Percentiles rank a stretch among this genome's conserved stretches.
Conservation (phyloP, 2,329 filamentous ascomycete genomes). For the Dothideomycetes sp. region DNA sequence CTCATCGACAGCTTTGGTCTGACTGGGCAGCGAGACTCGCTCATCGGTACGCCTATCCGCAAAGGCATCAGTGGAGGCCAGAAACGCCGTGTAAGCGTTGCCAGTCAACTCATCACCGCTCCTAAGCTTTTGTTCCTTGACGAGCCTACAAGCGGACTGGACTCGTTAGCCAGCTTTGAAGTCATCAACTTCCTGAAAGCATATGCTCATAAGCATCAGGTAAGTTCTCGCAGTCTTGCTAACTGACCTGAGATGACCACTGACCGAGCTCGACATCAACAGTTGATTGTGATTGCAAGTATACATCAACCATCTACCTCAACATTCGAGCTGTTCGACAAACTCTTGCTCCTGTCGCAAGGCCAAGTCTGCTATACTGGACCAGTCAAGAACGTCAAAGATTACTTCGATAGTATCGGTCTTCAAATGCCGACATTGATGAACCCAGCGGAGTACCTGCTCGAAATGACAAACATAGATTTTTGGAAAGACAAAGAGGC, state of each 20-base stretch:
- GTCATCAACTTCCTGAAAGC: constrained; percentile 61
- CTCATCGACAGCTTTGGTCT: constrained; percentile 65
- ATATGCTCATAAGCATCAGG: constrained; percentile 54
- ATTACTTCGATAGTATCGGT: constrained; percentile 53
- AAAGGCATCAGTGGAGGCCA: constrained; percentile 78
- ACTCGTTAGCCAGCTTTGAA: constrained; percentile 64
- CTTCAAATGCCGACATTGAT: constrained; percentile 54
- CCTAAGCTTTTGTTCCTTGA: constrained; percentile 73
- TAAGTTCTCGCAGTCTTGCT: constrained; percentile 25
- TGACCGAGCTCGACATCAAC: background rate
- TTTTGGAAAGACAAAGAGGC: constrained; percentile 43
- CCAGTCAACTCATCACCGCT: constrained; percentile 66
- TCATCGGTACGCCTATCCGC: constrained; percentile 69
- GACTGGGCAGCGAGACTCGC: constrained; percentile 52
- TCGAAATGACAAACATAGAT: constrained; percentile 68
- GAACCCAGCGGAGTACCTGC: constrained; percentile 68
- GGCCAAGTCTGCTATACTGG: constrained; percentile 66
- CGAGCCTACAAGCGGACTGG: constrained; percentile 72
- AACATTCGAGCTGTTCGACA: constrained; percentile 69
- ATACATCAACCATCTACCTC: constrained; percentile 76
- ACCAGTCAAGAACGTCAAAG: constrained; percentile 40
- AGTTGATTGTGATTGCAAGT: constrained; percentile 39
- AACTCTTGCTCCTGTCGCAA: constrained; percentile 58
- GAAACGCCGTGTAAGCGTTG: constrained; percentile 68
- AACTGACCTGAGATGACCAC: background rate